phyloP scores from a whole-genome alignment of 2,329 filamentous ascomycete species.

The Claviceps pazoutovae region DNA sequence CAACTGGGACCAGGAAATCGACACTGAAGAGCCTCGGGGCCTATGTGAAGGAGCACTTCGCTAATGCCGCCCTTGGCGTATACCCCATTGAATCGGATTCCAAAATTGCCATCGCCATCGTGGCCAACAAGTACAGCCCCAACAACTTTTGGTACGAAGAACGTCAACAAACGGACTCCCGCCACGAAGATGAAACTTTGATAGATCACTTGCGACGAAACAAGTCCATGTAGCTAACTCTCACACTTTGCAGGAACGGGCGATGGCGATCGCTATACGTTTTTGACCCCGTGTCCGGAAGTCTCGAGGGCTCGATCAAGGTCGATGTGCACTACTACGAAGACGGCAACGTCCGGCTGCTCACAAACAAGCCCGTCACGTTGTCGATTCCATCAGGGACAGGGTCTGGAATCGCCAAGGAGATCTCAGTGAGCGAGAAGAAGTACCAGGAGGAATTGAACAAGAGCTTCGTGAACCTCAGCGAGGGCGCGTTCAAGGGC shows the following conservation, averaged over 20 bases:
- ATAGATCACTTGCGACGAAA: background rate
- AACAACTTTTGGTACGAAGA: slow-evolving; percentile 77
- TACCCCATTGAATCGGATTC: slow-evolving; percentile 68
- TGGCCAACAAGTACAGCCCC: slow-evolving; percentile 93
- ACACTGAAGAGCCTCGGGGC: slow-evolving; percentile 61
- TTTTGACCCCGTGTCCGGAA: slow-evolving; percentile 53
- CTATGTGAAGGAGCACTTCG: slow-evolving; percentile 82
- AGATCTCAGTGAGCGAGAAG: slow-evolving; percentile 69
- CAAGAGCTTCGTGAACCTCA: slow-evolving; percentile 71
- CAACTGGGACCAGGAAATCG: slow-evolving; percentile 48
- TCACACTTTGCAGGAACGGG: slow-evolving; percentile 56
- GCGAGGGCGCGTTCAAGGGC: slow-evolving; percentile 90
- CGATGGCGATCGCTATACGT: slow-evolving; percentile 87
- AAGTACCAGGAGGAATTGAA: slow-evolving; percentile 96
- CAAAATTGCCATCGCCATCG: slow-evolving; percentile 66
- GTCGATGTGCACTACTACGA: slow-evolving; percentile 99
- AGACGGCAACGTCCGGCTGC: slow-evolving; percentile 88
- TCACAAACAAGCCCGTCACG: slow-evolving; percentile 68
- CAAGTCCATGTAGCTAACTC: background rate
- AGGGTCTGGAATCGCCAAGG: slow-evolving; percentile 57
- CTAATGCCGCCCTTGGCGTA: slow-evolving; percentile 64
- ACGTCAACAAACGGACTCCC: too few species aligned
- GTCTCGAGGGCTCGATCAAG: slow-evolving; percentile 67
- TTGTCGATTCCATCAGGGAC: slow-evolving; percentile 46
- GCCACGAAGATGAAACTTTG: background rate